Evolutionary conservation across 192 early-diverging fungal species (phyloP), one percentile per base, ranked within the genome.

Genomic region (Phycomyces blakesleeanus): DNA sequence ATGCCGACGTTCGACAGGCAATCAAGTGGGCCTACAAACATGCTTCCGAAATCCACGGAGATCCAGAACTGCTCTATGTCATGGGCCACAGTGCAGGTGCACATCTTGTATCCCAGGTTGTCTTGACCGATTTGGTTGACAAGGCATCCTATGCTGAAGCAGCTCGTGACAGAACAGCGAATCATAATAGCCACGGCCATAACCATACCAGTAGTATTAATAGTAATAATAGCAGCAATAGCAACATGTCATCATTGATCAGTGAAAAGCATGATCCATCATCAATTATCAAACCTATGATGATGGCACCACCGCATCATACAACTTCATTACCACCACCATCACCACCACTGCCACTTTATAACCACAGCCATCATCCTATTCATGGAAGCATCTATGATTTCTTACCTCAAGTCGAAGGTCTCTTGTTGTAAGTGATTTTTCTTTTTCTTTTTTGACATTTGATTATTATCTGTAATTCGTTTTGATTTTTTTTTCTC

Each of bases 31-130:
- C 78, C 4, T 61, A 69, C 56, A 59, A 58, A 2, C 67, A 80
- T 69, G 62, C 62, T 27, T 20, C 50, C 34, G 58, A 66, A 40
- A 56, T 76, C 29, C 57, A 58, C 16, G 77, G 64, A 3, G 74
- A 79, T 25, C 34, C 49, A 0, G 68, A 69, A 15, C 40, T 70
- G 25, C 69, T 76, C 39, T 64, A 76, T 53, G 25, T 78, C n/a
- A 73, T 78, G 77, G 77, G 77, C 18, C 77, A 79, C 64, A 73
- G 70, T 22, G 64, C 74, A 34, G 77, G 77, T 27, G 77, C 77
- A 21, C 77, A 79, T 29, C 52, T 79, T 11, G 73, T 64, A 20
- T 16, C 71, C 8, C 64, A 76, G 11, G 68, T 73, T 26, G 71
- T 69, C 16, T 39, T 79, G 14, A 27, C 42, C 20, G 77, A 79